These are phyloP conservation scores for Protoeuglena noctilucae DNA, from an alignment of 139 green algal species.

Conservation along the genomic window DNA sequence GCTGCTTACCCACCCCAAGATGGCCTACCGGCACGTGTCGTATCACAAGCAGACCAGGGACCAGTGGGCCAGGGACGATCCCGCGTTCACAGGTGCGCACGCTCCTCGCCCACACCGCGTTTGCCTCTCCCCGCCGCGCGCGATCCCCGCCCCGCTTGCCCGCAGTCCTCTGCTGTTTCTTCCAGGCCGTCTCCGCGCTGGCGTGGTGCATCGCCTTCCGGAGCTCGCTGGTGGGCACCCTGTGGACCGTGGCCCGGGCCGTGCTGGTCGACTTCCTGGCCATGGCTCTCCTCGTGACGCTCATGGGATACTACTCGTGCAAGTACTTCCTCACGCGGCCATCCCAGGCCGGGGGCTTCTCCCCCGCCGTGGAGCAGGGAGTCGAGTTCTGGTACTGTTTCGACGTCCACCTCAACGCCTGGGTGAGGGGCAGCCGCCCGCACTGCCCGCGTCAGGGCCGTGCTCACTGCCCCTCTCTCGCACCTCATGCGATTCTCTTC, in stretches of 20 bases:
- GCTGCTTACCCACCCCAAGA: neutral
- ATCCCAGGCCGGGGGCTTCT: too few relatives aligned
- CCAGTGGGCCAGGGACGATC: slow-evolving; percentile 91
- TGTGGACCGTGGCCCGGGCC: slow-evolving; percentile 6
- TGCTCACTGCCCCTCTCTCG: too few relatives aligned
- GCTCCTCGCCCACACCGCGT: too few relatives aligned
- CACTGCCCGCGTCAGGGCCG: too few relatives aligned
- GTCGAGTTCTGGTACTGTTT: slow-evolving; percentile 79
- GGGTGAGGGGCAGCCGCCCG: too few relatives aligned
- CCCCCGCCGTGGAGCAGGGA: neutral
- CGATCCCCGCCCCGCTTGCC: slow-evolving; percentile 45
- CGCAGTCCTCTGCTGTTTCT: neutral
- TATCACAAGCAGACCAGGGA: slow-evolving; percentile 98
- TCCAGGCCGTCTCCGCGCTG: neutral
- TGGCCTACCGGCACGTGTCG: slow-evolving; percentile 71
- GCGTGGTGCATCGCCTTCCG: neutral
- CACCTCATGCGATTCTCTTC: too few relatives aligned
- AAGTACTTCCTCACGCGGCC: too few relatives aligned
- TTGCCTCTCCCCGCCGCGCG: too few relatives aligned
- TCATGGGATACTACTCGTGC: slow-evolving; percentile 51
- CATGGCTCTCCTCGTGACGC: slow-evolving; percentile 53
- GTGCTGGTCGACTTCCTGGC: slow-evolving; percentile 70
- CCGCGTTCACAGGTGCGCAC: too few relatives aligned
- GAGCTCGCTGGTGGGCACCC: neutral
- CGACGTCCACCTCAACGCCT: slow-evolving; percentile 97